Evolutionary conservation across 768 basidiomycete genomes (phyloP), one percentile per base, ranked within the genome.

Genomic region (Collybia sordida): DNA sequence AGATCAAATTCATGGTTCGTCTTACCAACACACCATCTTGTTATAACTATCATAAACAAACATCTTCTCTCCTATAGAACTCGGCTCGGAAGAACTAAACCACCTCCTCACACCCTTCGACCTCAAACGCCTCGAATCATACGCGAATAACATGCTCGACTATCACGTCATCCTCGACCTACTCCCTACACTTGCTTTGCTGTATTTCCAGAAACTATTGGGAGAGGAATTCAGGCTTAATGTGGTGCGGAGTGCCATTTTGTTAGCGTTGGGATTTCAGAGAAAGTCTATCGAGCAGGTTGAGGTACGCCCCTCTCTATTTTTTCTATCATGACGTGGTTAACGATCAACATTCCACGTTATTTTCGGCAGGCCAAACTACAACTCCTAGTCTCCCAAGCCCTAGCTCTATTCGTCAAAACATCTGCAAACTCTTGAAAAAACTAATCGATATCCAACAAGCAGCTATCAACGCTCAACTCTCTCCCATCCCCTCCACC

Each of bases 161-260:
- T 98, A 96, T 60, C 97, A 98, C 63, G 93, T 96, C 58, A 82
- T 98, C 49, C 77, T 98, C 35, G 97, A 99, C 66, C 76, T 98
- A 21, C 77, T 99, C 14, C 96, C 97, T 0, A 79, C 74, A 0
- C 70, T 93, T 28, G 84, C 93, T 2, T 70, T 78, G n/a, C 74
- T 98, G 12, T 96, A 88, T 71, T 99, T 98, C 66, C 83, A 92
- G 59, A 79, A 75, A 57, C 79, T 84, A 25, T 65, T 89, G 6
- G 85, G 83, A 1, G 75, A 75, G 4, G 85, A 85, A 15, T 71
- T 89, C 17, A 80, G 70, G 38, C 67, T 98, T 17, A 91, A 90
- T 36, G 91, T 88, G 0, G 88, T 98, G 4, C 97, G 98, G 70
- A 88, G 88, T 55, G 88, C 92, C 6, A 94, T 98, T 54, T 71